A percentile compares a stretch with the other conserved stretches of the same genome.
phyloP scores from a whole-genome alignment of 2,329 filamentous ascomycete genomes.

The Trichoderma harzianum region DNA sequence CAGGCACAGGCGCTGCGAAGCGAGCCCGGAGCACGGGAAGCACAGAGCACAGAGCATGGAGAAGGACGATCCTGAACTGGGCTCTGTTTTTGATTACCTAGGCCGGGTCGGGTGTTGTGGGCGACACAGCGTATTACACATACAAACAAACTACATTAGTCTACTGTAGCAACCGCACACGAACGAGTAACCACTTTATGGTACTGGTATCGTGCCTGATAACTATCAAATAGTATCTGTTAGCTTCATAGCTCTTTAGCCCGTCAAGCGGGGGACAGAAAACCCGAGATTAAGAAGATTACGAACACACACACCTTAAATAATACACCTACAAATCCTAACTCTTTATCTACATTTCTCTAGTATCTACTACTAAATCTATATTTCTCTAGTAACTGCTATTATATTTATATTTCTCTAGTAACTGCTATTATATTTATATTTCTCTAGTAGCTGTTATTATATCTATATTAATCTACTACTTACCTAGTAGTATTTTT shows the following conservation, averaged over 20 bases:
- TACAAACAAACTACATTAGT: neutral
- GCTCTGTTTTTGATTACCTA: neutral
- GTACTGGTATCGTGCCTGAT: neutral
- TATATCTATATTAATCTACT: no score
- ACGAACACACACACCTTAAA: no score
- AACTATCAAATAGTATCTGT: neutral
- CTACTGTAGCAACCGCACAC: neutral
- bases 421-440: no score
- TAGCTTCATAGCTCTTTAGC: neutral
- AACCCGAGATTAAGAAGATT: no score
- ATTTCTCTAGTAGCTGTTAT: no score
- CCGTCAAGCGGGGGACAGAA: no score
- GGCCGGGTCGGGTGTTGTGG: neutral
- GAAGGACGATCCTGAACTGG: constrained; percentile 7
- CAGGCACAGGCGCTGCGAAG: constrained; percentile 4
- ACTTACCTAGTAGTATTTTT: no score
- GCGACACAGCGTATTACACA: neutral
- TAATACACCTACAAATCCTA: no score
- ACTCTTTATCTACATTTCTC: no score
- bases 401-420: no score
- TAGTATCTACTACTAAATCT: no score
- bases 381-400: no score
- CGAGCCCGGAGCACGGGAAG: constrained; percentile 9
- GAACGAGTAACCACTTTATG: neutral
- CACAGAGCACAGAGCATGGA: constrained; percentile 8